Evolutionary conservation across 2,329 filamentous ascomycete genomes (phyloP), one percentile per base, ranked within the genome.

Genomic region (Fusarium agapanthi): DNA sequence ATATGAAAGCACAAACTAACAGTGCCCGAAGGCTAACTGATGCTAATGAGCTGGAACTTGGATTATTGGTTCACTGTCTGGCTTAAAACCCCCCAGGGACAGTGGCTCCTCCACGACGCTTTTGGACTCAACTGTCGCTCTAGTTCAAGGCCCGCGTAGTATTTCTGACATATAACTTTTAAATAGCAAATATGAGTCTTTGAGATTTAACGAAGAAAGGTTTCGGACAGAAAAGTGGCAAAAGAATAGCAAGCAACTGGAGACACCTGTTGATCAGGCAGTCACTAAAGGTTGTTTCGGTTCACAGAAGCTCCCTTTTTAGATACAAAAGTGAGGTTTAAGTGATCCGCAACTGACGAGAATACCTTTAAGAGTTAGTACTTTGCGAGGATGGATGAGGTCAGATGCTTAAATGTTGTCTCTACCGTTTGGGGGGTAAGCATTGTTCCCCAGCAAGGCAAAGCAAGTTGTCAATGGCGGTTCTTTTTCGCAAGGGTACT

Each of bases 1-100:
- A 15, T 14, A 22, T 7, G 7, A 26, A 28, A 14, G 7, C 7
- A 20, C 32, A 3, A 3, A 7, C 1, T 51, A 12, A 11, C 3
- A 12, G 16, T 8, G 13, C 10, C 13, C 4, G 13, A 51, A 20
- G 24, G 3, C 4, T 20, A 11, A 22, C 14, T 37, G n/a, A 2
- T 28, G n/a, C 9, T 35, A 26, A 28, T 11, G 13, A 12, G 32
- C 18, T 37, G 32, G 18, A 5, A 0, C 7, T 26, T 35, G 14
- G 5, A 5, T 22, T 37, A 24, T 44, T 22, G n/a, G n/a, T 37
- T 37, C n/a, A 16, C 48, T 26, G 48, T 37, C 18, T 26, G 18
- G 18, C 32, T 53, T 26, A 3, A 26, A 26, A 7, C 24, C 16
- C 47, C 6, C 18, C 4, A 35, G 48, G 12, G 10, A 15, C 9